Percentiles rank a stretch among this genome's conserved stretches.
Evolutionary conservation across 306 rosid species (phyloP).

Genomic region (Acacia crassicarpa): DNA sequence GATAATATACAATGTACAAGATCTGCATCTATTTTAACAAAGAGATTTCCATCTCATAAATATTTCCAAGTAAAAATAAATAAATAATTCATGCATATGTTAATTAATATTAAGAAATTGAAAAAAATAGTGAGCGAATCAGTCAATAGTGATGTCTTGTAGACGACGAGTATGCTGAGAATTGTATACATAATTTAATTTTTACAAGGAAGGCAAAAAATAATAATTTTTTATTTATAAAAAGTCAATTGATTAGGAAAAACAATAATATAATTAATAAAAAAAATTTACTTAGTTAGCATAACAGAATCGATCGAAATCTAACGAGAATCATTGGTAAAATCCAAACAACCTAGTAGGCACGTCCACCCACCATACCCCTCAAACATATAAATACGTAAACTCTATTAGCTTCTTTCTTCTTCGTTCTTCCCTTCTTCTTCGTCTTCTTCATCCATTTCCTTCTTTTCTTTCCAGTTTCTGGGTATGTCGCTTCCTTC

Average conservation of each 20-base stretch:
- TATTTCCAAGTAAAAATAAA: neutral
- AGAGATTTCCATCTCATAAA: neutral
- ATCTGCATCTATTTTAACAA: neutral
- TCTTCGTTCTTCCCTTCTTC: slow-evolving; percentile 5
- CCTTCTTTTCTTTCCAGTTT: slow-evolving; percentile 1
- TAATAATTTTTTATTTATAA: too few species aligned
- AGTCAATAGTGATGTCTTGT: too few species aligned
- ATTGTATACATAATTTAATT: too few species aligned
- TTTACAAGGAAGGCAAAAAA: too few species aligned
- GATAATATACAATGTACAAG: neutral
- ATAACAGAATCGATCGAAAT: neutral
- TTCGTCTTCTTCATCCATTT: neutral
- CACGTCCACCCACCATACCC: slow-evolving; percentile 19
- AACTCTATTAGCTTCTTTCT: slow-evolving; percentile 21
- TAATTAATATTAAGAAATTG: neutral
- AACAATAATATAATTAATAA: neutral
- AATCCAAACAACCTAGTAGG: slow-evolving; percentile 31
- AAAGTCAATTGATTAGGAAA: neutral
- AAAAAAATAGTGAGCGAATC: too few species aligned
- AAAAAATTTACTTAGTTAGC: neutral
- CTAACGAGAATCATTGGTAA: slow-evolving; percentile 27
- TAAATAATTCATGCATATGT: neutral
- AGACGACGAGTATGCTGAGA: too few species aligned
- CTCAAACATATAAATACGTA: slow-evolving; percentile 44
- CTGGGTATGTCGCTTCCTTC: neutral